Conservation (phyloP, 768 basidiomycete genomes). For the Russula olivacea region DNA sequence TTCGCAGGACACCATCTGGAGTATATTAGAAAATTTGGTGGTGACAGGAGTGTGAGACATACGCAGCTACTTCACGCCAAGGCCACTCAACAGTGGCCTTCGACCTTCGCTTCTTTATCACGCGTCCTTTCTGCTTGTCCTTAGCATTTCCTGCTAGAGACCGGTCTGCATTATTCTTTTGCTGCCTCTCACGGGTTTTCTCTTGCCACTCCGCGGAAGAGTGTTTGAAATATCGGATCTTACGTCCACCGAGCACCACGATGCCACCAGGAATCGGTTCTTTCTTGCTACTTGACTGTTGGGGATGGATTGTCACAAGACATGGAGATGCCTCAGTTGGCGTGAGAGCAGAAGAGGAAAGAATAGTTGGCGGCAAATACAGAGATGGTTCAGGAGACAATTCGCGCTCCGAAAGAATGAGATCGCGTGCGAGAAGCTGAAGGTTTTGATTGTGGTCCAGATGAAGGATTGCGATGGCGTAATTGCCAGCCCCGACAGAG, state of each 20-base stretch:
- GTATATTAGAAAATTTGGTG: conserved; percentile 8
- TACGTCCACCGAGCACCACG: conserved; percentile 61
- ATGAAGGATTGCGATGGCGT: conserved; percentile 60
- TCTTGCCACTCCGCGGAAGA: conserved; percentile 42
- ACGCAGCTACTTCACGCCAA: conserved; percentile 70
- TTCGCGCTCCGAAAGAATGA: conserved; percentile 45
- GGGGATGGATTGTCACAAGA: conserved; percentile 35
- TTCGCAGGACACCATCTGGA: conserved; percentile 50
- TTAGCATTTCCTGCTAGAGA: conserved; percentile 43
- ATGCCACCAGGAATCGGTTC: conserved; percentile 55
- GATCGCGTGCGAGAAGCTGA: conserved; percentile 57
- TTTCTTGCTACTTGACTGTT: conserved; percentile 29
- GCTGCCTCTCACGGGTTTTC: conserved; percentile 51
- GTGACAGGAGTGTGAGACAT: conserved; percentile 28
- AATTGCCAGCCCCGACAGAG: conserved; percentile 38
- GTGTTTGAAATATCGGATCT: conserved; percentile 57
- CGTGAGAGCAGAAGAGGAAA: conserved; percentile 42
- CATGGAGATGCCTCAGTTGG: conserved; percentile 26
- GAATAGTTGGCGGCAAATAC: conserved; percentile 46
- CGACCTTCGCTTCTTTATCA: conserved; percentile 49
- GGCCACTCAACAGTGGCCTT: conserved; percentile 63
- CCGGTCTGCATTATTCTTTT: conserved; percentile 41
- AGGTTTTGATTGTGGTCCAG: conserved; percentile 55
- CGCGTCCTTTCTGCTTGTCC: conserved; percentile 53
- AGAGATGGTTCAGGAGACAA: conserved; percentile 44